These are phyloP conservation scores for Didymella pinodella DNA, from an alignment of 2,329 filamentous ascomycete genomes.

Conservation along the genomic window DNA sequence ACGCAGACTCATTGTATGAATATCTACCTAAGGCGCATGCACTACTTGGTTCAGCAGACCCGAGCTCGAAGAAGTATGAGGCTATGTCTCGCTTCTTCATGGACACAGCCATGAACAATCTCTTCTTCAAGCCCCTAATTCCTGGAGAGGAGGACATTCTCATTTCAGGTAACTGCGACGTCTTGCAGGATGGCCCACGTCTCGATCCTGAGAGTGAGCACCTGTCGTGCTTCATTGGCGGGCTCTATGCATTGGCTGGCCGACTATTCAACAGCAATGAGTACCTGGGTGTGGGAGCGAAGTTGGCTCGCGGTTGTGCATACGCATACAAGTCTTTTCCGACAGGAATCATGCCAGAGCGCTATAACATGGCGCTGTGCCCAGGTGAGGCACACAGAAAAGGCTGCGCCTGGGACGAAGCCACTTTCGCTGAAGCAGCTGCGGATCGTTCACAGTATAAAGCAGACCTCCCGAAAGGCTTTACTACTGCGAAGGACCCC, in stretches of 20 bases:
- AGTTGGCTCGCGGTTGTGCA: constrained; percentile 66
- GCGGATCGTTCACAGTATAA: constrained; percentile 33
- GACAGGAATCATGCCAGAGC: constrained; percentile 67
- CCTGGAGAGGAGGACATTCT: constrained; percentile 56
- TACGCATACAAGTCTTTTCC: constrained; percentile 65
- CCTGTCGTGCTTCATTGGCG: constrained; percentile 66
- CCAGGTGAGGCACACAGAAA: constrained; percentile 29
- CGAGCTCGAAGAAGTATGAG: constrained; percentile 55
- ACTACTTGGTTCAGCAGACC: constrained; percentile 55
- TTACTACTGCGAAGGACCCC: constrained; percentile 52
- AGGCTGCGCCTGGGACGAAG: constrained; percentile 62
- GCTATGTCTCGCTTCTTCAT: constrained; percentile 63
- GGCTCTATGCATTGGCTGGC: constrained; percentile 66
- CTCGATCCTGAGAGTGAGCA: constrained; percentile 62
- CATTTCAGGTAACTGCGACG: constrained; percentile 55
- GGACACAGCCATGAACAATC: constrained; percentile 53
- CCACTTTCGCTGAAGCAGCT: constrained; percentile 53
- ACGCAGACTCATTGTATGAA: constrained; percentile 48
- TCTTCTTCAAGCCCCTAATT: constrained; percentile 59
- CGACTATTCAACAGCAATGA: constrained; percentile 61
- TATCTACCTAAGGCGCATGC: constrained; percentile 57
- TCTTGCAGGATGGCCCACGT: constrained; percentile 34
- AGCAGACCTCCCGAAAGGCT: constrained; percentile 50
- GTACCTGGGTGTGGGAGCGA: constrained; percentile 62
- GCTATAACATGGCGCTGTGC: constrained; percentile 63